A percentile compares a stretch with the other conserved stretches of the same genome.
Conservation (phyloP, 2,329 filamentous ascomycete species). For the Pseudocercospora crystallina region DNA sequence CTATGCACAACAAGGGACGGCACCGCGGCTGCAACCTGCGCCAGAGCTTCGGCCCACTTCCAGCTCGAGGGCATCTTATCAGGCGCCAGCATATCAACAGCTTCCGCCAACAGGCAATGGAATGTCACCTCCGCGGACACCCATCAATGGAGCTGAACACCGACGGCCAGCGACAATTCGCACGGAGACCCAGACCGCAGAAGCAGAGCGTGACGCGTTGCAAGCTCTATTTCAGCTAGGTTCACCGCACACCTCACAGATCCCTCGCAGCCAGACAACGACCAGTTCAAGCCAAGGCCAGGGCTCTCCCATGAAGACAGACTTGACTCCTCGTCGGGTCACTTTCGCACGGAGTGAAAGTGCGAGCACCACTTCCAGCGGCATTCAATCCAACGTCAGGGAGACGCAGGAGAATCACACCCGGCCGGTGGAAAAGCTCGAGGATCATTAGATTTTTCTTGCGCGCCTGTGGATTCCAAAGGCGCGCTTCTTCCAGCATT, state of each 20-base stretch:
- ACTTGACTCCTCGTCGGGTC: slow-evolving; percentile 28
- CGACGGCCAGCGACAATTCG: slow-evolving; percentile 55
- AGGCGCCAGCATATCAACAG: slow-evolving; percentile 7
- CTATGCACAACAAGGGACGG: slow-evolving; percentile 1
- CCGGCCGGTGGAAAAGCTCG: slow-evolving; percentile 12
- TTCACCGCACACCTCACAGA: slow-evolving; percentile 41
- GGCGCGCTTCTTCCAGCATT: neutral
- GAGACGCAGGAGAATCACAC: slow-evolving; percentile 15
- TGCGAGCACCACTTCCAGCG: slow-evolving; percentile 19
- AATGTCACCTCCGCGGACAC: slow-evolving; percentile 37
- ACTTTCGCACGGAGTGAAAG: slow-evolving; percentile 33
- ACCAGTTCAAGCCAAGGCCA: slow-evolving; percentile 19
- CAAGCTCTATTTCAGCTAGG: slow-evolving; percentile 81
- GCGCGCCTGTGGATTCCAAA: neutral
- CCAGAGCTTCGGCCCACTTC: slow-evolving; percentile 31
- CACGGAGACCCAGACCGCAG: slow-evolving; percentile 66
- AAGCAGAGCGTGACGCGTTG: slow-evolving; percentile 75
- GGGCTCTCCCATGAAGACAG: slow-evolving; percentile 25
- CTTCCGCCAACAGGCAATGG: slow-evolving; percentile 12
- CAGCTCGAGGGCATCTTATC: slow-evolving; percentile 13
- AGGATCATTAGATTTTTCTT: slow-evolving; percentile 2
- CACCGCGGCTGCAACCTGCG: slow-evolving; percentile 29
- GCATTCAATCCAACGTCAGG: slow-evolving; percentile 1
- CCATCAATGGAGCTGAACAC: slow-evolving; percentile 29
- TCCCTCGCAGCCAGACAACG: slow-evolving; percentile 19